Base-by-base conservation (phyloP, 2,329 filamentous ascomycete genomes). In the Aspergillus versicolor region DNA sequence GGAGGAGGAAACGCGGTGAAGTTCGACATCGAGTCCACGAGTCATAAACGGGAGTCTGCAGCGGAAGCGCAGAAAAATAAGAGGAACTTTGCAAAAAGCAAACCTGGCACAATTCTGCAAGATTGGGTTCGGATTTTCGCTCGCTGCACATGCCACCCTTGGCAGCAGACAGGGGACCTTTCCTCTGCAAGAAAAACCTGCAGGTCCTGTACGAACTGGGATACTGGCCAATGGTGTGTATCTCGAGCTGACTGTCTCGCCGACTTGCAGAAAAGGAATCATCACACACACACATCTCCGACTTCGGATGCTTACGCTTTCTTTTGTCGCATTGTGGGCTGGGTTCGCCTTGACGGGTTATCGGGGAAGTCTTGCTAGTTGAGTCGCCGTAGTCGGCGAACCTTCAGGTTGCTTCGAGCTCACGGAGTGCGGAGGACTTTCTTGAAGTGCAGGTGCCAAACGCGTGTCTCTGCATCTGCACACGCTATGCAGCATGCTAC, bases 41-140 rank as follows among this genome's bases (percentile, higher is more conserved):
- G 41, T 52, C 50, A 52, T 15, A 19, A 17, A n/a, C 19, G 15
- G 41, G 41, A 44, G 40, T 37, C 19, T 44, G 30, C 11, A 17
- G 27, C 19, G 41, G 50, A 40, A 37, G 43, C 19, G 24, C 15
- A n/a, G 19, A 21, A 47, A 47, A 47, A 21, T n/a, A n/a, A 47
- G 30, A 47, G 19, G 44, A 27, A 47, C 15, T 22, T 5, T 7
- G 22, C 11, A 52, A 46, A 54, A 47, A 54, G 44, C 34, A 54
- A 46, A 54, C 27, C 9, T 30, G 27, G 8, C 9, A 4, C 22
- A 54, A 17, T 54, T 47, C 52, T 54, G 52, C 52, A 54, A 32
- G 43, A 47, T 47, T 9, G 12, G 43, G 12, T 47, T 40, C 15
- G 43, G 9, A 9, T 46, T 53, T 45, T 40, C 9, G 27, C 24